Percentiles rank a stretch among this genome's conserved stretches.
Evolutionary conservation across 768 basidiomycete genomes (phyloP).

Genomic region (Pilatotrama ljubarskyi): DNA sequence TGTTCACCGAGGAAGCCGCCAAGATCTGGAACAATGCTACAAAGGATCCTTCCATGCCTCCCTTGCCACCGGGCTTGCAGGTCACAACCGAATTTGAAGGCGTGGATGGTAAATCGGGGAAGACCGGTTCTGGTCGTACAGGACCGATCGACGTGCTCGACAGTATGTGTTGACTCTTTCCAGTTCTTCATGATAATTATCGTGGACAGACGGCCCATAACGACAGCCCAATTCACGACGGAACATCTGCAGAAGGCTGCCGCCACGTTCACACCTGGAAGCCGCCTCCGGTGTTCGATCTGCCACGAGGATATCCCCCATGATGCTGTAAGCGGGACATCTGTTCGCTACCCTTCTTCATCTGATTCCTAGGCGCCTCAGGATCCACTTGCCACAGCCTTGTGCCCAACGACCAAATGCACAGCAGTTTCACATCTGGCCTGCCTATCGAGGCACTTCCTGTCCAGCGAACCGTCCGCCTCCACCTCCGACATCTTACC

Average conservation of each 20-base stretch:
- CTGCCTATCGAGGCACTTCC: constrained; percentile 55
- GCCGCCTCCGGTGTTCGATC: constrained; percentile 44
- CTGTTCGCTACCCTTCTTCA: constrained; percentile 3
- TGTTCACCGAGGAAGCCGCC: constrained; percentile 67
- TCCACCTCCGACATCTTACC: constrained; percentile 46
- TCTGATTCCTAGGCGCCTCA: constrained; percentile 25
- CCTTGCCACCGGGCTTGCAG: constrained; percentile 55
- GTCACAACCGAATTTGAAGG: constrained; percentile 61
- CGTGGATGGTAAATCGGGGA: constrained; percentile 64
- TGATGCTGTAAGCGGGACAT: constrained; percentile 38
- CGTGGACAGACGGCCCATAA: background rate
- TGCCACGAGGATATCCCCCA: constrained; percentile 47
- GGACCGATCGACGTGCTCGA: constrained; percentile 61
- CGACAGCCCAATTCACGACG: constrained; percentile 48
- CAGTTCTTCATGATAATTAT: constrained; percentile 10
- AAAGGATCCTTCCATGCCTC: constrained; percentile 26
- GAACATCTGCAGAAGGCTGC: constrained; percentile 50
- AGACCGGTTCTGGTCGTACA: constrained; percentile 50
- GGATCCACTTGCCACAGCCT: constrained; percentile 50
- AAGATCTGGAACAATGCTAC: constrained; percentile 49
- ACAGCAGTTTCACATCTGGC: constrained; percentile 53
- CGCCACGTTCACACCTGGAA: constrained; percentile 39
- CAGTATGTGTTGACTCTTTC: constrained; percentile 36
- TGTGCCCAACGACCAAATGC: constrained; percentile 57
- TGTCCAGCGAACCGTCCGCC: constrained; percentile 25